Evolutionary conservation across 2,329 filamentous ascomycete genomes (phyloP).

Genomic region (Penicillium olsonii): DNA sequence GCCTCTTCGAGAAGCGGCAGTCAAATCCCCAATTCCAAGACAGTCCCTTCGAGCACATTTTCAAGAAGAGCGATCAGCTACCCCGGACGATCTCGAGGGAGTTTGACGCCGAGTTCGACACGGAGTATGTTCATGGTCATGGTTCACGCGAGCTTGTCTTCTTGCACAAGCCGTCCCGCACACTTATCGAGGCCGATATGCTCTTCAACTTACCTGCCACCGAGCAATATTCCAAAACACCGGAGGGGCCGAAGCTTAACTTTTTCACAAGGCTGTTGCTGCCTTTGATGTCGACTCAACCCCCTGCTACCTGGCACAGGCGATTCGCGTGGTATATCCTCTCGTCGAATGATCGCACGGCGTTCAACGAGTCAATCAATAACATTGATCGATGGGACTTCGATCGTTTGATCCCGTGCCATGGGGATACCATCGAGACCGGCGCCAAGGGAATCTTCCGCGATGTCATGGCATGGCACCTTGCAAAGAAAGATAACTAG

Average conservation of each 20-base stretch:
- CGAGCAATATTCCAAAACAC: slow-evolving; percentile 74
- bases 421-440: slow-evolving; percentile 82
- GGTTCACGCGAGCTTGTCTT: slow-evolving; percentile 87
- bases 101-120: slow-evolving; percentile 84
- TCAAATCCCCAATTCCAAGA: slow-evolving; percentile 57
- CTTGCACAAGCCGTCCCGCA: slow-evolving; percentile 73
- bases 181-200: slow-evolving; percentile 85
- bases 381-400: slow-evolving; percentile 82
- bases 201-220: slow-evolving; percentile 86
- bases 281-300: slow-evolving; percentile 60
- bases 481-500: slow-evolving; percentile 45
- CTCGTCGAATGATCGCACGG: slow-evolving; percentile 61
- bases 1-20: slow-evolving; percentile 78
- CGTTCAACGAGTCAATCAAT: slow-evolving; percentile 69
- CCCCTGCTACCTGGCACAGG: slow-evolving; percentile 69
- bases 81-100: slow-evolving; percentile 65
- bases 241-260: slow-evolving; percentile 57
- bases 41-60: slow-evolving; percentile 68
- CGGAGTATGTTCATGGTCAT: slow-evolving; percentile 79
- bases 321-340: slow-evolving; percentile 78
- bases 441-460: slow-evolving; percentile 73
- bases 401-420: slow-evolving; percentile 81
- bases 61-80: slow-evolving; percentile 57
- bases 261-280: slow-evolving; percentile 60
- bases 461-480: slow-evolving; percentile 81